Evolutionary conservation across 2,329 filamentous ascomycete genomes (phyloP).

Genomic region (Diaporthe amygdali): DNA sequence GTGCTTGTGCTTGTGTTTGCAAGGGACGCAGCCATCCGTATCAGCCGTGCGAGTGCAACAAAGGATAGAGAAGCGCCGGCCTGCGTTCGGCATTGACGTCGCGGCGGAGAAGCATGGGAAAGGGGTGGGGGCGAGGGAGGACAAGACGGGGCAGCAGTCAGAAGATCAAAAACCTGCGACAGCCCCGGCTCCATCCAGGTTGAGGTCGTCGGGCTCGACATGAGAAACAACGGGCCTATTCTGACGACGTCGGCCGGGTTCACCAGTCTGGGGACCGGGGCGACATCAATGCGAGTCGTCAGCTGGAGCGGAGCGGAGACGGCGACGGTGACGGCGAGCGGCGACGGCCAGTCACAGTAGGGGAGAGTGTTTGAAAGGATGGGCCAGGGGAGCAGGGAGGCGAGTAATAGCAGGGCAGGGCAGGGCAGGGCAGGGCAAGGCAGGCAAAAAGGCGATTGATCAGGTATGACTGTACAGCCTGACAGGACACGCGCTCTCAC

Average conservation of each 20-base stretch:
- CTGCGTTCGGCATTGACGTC: neutral
- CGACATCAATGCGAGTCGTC: neutral
- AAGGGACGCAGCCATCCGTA: neutral
- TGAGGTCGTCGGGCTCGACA: neutral
- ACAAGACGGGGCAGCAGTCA: neutral
- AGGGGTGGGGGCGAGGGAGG: neutral
- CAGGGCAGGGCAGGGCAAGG: no score
- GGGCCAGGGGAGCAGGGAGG: neutral
- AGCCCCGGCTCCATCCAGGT: constrained; percentile 2
- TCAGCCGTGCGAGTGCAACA: neutral
- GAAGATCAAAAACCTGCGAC: neutral
- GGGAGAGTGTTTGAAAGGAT: no score
- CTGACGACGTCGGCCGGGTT: constrained; percentile 8
- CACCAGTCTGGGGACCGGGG: constrained; percentile 1
- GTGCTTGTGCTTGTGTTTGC: neutral
- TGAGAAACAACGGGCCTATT: constrained; percentile 5
- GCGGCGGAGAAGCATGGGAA: neutral
- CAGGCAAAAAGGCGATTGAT: neutral
- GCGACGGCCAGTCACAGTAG: neutral
- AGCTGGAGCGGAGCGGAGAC: neutral
- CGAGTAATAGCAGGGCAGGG: neutral
- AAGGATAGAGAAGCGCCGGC: neutral
- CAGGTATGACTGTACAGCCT: neutral
- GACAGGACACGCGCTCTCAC: no score
- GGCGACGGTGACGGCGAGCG: neutral